These are phyloP conservation scores for Ascodesmis nigricans DNA, from an alignment of 495 filamentous ascomycete genomes.

Conservation along the genomic window DNA sequence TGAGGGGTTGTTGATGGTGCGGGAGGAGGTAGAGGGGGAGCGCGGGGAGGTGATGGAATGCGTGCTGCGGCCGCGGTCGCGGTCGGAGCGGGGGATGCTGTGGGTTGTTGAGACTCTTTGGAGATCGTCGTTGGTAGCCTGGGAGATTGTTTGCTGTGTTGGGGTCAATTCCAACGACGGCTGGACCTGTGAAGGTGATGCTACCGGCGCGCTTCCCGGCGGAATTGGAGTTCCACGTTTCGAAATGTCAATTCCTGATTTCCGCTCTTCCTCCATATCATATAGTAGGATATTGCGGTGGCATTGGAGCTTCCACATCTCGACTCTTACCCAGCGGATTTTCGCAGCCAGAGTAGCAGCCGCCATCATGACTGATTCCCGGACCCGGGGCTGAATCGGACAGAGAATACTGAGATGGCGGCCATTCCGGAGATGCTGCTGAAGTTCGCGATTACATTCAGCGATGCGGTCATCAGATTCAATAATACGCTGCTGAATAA, in stretches of 20 bases:
- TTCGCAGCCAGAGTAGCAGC: conserved; percentile 73
- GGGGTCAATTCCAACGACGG: conserved; percentile 19
- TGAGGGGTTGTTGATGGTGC: too few species aligned
- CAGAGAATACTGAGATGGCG: conserved; percentile 75
- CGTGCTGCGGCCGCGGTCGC: too few species aligned
- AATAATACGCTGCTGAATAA: conserved; percentile 61
- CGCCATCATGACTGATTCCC: conserved; percentile 64
- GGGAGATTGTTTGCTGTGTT: conserved; percentile 10
- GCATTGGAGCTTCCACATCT: conserved; percentile 80
- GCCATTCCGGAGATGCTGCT: conserved; percentile 69
- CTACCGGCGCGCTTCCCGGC: conserved; percentile 15
- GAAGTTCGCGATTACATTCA: conserved; percentile 49
- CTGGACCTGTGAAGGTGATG: conserved; percentile 10
- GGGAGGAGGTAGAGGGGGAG: too few species aligned
- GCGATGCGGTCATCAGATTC: conserved; percentile 67
- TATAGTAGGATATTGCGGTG: conserved; percentile 69
- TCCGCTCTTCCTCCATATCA: conserved; percentile 61
- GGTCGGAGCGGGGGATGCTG: too few species aligned
- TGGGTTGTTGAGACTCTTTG: too few species aligned
- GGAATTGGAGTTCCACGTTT: too few species aligned
- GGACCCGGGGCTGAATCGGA: conserved; percentile 64
- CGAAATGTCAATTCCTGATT: too few species aligned
- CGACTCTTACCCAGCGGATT: conserved; percentile 76
- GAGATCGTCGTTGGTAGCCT: conserved; percentile 3
- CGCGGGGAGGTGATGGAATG: too few species aligned